These are phyloP conservation scores for Mycena rebaudengoi DNA, from an alignment of 768 basidiomycete genomes.

Conservation along the genomic window DNA sequence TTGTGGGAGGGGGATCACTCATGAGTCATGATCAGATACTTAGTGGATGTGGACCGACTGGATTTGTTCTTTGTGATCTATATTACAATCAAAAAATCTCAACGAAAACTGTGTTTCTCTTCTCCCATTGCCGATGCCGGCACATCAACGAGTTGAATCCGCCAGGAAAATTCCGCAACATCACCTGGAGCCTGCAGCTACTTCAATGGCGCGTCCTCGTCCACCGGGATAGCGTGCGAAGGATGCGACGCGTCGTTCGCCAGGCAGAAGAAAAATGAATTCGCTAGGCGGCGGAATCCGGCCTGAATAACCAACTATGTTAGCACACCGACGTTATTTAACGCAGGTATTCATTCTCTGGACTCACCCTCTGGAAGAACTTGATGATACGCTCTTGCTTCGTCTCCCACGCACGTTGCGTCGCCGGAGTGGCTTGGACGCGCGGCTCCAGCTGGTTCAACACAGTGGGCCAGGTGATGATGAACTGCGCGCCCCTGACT, in stretches of 20 bases:
- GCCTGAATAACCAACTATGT: too few relatives aligned
- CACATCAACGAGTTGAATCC: too few relatives aligned
- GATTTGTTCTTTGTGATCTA: too few relatives aligned
- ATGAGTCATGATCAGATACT: too few relatives aligned
- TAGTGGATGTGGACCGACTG: too few relatives aligned
- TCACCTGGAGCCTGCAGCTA: neutral
- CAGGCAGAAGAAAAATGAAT: neutral
- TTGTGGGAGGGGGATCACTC: too few relatives aligned
- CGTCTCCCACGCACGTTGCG: neutral
- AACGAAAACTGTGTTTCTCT: too few relatives aligned
- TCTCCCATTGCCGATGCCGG: too few relatives aligned
- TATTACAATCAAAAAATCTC: too few relatives aligned
- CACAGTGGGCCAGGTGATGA: neutral
- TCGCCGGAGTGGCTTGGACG: neutral
- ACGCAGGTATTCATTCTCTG: too few relatives aligned
- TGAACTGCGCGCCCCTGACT: neutral
- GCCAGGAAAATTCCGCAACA: too few relatives aligned
- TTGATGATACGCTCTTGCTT: neutral
- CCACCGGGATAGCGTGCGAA: neutral
- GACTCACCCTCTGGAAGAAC: neutral
- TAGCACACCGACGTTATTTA: too few relatives aligned
- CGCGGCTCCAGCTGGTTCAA: neutral
- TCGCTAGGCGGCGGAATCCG: neutral
- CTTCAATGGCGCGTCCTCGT: neutral
- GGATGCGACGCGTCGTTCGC: neutral